These are phyloP conservation scores for Aspergillus sp. DNA, from an alignment of 2,329 filamentous ascomycete genomes.

Conservation along the genomic window DNA sequence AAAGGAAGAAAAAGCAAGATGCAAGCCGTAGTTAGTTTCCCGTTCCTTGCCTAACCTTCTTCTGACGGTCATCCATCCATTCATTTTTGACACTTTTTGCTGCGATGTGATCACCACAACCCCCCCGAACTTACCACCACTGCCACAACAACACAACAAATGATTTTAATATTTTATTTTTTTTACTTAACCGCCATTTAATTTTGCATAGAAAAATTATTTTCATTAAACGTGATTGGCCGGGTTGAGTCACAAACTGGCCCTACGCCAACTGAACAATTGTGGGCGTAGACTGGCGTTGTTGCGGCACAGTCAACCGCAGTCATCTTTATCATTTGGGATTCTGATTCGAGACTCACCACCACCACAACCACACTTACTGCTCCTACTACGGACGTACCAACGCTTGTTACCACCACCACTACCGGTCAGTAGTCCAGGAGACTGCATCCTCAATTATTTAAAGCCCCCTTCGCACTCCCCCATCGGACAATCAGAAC, in stretches of 20 bases:
- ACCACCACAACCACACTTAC: conserved; percentile 13
- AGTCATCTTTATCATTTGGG: conserved; percentile 22
- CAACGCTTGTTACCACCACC: too few species aligned
- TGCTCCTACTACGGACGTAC: neutral
- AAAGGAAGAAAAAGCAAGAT: conserved; percentile 18
- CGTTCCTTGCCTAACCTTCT: conserved; percentile 20
- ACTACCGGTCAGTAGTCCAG: neutral
- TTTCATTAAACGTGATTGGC: conserved; percentile 12
- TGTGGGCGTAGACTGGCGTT: conserved; percentile 19
- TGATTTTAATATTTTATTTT: conserved; percentile 6
- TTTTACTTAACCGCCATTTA: conserved; percentile 7
- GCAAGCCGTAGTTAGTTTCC: conserved; percentile 20
- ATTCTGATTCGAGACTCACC: conserved; percentile 26
- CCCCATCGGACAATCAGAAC: neutral
- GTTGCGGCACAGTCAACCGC: conserved; percentile 25
- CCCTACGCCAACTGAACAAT: conserved; percentile 15
- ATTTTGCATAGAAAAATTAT: conserved; percentile 5
- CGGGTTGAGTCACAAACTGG: conserved; percentile 11
- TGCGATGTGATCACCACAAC: neutral
- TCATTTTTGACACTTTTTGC: neutral
- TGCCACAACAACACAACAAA: neutral
- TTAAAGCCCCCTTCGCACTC: neutral
- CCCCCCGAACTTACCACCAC: neutral
- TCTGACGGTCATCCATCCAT: conserved; percentile 11
- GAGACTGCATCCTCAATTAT: neutral